These are phyloP conservation scores for Phytopythium montanum DNA, from an alignment of 352 stramenopile genomes.

Conservation along the genomic window DNA sequence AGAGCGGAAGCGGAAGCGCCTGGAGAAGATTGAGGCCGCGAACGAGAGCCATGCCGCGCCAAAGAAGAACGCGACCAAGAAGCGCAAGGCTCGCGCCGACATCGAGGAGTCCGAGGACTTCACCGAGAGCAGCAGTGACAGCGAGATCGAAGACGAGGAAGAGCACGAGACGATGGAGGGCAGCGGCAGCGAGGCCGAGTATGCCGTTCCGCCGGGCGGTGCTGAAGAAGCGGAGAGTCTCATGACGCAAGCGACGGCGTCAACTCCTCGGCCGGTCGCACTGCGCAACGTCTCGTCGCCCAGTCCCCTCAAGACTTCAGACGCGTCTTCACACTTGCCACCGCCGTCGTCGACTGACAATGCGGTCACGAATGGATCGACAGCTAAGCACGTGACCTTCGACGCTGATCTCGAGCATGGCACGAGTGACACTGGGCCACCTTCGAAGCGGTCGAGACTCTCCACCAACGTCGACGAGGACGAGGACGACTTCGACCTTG, in stretches of 20 bases:
- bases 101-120: conserved; percentile 45
- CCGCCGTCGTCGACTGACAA: background rate
- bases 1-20: conserved; percentile 66
- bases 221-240: conserved; percentile 19
- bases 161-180: conserved; percentile 5
- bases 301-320: too few species aligned
- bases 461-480: conserved; percentile 18
- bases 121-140: conserved; percentile 22
- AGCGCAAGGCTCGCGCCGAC: conserved; percentile 33
- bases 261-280: conserved; percentile 1
- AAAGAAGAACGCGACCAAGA: conserved; percentile 31
- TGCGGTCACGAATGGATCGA: background rate
- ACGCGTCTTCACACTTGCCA: background rate
- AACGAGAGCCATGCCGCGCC: conserved; percentile 22
- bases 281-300: background rate
- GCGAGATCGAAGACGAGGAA: conserved; percentile 27
- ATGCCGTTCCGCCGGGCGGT: conserved; percentile 4
- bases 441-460: conserved; percentile 6
- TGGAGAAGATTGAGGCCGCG: conserved; percentile 59
- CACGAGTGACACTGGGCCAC: background rate
- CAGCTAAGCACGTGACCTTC: conserved; percentile 7
- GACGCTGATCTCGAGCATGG: conserved; percentile 10
- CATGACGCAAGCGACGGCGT: conserved; percentile 9
- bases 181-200: conserved; percentile 22
- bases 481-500: conserved; percentile 28